phyloP scores from a whole-genome alignment of 1,139 yeast genomes.

The Barnettozyma hawaiiensis region DNA sequence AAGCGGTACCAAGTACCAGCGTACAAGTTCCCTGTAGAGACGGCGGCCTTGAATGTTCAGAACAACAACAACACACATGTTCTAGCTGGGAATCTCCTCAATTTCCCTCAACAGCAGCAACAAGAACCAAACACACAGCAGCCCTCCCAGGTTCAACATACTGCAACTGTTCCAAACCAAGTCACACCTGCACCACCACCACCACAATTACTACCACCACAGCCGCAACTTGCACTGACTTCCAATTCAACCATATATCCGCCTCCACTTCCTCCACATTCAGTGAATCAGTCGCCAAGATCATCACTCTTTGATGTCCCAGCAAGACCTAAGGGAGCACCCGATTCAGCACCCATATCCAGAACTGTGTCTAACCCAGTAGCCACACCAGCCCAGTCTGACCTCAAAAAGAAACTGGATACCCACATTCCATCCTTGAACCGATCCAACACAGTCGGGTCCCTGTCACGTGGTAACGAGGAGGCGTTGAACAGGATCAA shows the following conservation, averaged over 20 bases:
- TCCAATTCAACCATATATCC: neutral
- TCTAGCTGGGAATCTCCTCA: neutral
- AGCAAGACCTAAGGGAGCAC: neutral
- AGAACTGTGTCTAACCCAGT: slow-evolving; percentile 13
- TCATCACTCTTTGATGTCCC: slow-evolving; percentile 10
- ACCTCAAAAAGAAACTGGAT: slow-evolving; percentile 14
- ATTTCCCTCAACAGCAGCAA: neutral
- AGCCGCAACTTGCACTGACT: neutral
- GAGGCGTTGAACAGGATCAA: slow-evolving; percentile 16
- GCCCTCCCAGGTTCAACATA: neutral
- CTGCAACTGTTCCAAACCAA: neutral
- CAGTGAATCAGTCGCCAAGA: slow-evolving; percentile 9
- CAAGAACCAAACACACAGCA: neutral
- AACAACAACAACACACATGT: neutral
- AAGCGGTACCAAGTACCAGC: neutral
- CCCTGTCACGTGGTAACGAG: slow-evolving; percentile 9
- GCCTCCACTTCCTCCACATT: slow-evolving; percentile 15
- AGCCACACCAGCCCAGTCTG: slow-evolving; percentile 15
- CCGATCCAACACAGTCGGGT: slow-evolving; percentile 13
- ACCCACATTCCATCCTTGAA: slow-evolving; percentile 5
- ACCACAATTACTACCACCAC: slow-evolving; percentile 13
- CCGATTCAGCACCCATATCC: neutral
- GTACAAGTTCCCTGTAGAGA: neutral
- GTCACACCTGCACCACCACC: neutral
- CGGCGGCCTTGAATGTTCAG: neutral